These are phyloP conservation scores for Claviceps digitariae DNA, from an alignment of 2,329 filamentous ascomycete genomes.

Conservation along the genomic window DNA sequence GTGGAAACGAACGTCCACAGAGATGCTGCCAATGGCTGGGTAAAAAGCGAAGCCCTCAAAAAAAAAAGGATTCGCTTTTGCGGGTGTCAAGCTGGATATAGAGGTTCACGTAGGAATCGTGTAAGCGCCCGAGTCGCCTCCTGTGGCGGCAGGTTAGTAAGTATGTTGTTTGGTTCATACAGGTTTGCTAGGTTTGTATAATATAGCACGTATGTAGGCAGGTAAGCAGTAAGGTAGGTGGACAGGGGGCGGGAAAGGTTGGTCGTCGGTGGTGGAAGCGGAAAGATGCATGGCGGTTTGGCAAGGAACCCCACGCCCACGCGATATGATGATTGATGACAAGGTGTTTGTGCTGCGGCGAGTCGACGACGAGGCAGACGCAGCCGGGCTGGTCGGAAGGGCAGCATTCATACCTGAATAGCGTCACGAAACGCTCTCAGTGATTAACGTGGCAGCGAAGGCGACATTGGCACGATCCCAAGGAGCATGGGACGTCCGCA, in stretches of 20 bases:
- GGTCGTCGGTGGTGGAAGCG: neutral
- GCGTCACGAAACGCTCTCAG: neutral
- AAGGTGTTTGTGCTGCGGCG: neutral
- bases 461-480: neutral
- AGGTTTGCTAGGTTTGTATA: neutral
- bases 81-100: neutral
- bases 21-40: neutral
- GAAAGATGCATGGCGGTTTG: conserved; percentile 1
- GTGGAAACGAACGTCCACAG: neutral
- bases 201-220: neutral
- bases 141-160: neutral
- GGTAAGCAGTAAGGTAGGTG: too few relatives aligned
- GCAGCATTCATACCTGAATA: neutral
- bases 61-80: neutral
- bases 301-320: neutral
- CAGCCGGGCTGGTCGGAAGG: neutral
- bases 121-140: neutral
- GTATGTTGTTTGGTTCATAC: too few relatives aligned
- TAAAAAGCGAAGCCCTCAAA: neutral
- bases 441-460: neutral
- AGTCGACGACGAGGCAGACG: neutral
- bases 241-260: neutral
- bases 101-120: neutral
- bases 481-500: neutral
- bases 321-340: neutral